Conservation (phyloP, 1,284 basidiomycete species). For the Puccinia polysora region DNA sequence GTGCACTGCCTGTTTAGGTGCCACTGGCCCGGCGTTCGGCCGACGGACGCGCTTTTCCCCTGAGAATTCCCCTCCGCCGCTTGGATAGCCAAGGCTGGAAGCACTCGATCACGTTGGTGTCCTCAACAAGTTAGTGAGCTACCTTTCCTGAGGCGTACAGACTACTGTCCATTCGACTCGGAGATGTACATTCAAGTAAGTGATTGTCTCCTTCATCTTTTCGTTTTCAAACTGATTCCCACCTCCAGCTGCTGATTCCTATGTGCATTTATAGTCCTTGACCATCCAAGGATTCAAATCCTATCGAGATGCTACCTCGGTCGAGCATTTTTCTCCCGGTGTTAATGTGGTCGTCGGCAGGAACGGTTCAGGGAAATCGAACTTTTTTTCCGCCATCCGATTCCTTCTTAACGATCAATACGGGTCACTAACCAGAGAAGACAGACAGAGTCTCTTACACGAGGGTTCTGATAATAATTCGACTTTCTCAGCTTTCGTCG, state of each 20-base stretch:
- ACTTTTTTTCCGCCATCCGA: slow-evolving; percentile 52
- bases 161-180: no score
- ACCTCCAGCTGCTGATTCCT: not conserved
- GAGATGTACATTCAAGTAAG: slow-evolving; percentile 21
- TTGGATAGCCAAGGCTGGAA: no score
- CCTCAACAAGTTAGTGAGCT: no score
- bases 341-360: slow-evolving; percentile 54
- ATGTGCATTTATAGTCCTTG: slow-evolving; percentile 61
- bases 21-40: no score
- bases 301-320: slow-evolving; percentile 63
- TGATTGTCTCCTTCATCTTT: not conserved
- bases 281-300: slow-evolving; percentile 97
- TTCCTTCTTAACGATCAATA: slow-evolving; percentile 54
- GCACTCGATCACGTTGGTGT: no score
- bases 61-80: no score
- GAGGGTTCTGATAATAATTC: slow-evolving; percentile 51
- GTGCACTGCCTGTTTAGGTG: no score
- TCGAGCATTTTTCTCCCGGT: slow-evolving; percentile 58
- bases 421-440: slow-evolving; percentile 52
- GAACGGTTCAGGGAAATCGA: slow-evolving; percentile 54
- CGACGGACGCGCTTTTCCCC: no score
- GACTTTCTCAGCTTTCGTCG: slow-evolving; percentile 53
- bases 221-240: not conserved
- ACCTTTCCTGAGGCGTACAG: no score
- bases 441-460: slow-evolving; percentile 53